Percentiles rank a stretch among this genome's conserved stretches.
phyloP scores from a whole-genome alignment of 2,329 filamentous ascomycete species.

The Ophiostoma ips region DNA sequence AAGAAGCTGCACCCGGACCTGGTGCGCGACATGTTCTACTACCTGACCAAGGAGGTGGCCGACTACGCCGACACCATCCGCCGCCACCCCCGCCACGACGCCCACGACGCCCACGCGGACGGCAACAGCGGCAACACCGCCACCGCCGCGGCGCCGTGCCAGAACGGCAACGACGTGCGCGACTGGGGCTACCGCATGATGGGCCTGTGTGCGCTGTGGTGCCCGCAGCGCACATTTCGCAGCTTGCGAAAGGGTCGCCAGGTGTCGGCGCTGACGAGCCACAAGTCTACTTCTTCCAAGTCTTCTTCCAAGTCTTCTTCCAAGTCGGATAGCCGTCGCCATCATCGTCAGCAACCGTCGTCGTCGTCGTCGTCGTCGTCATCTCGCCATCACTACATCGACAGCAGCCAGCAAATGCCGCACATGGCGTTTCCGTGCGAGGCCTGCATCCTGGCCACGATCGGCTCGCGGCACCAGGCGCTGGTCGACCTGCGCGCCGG shows the following conservation, averaged over 20 bases:
- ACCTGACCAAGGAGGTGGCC: slow-evolving; percentile 22
- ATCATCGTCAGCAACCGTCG: neutral
- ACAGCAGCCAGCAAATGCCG: slow-evolving; percentile 1
- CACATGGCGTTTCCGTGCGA: slow-evolving; percentile 27
- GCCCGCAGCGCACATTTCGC: slow-evolving; percentile 5
- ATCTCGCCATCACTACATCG: neutral
- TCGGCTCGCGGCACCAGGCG: slow-evolving; percentile 29
- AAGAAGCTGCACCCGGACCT: slow-evolving; percentile 14
- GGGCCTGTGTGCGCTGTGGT: slow-evolving; percentile 13
- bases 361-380: neutral
- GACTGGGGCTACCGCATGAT: slow-evolving; percentile 15
- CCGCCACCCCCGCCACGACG: slow-evolving; percentile 5
- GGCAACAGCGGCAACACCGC: neutral
- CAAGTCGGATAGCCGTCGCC: neutral
- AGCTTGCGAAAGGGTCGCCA: slow-evolving; percentile 6
- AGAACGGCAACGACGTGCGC: slow-evolving; percentile 1
- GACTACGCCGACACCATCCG: slow-evolving; percentile 11
- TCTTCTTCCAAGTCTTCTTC: too few relatives aligned
- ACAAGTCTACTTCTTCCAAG: too few relatives aligned
- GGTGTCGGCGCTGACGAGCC: neutral
- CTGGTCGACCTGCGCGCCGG: slow-evolving; percentile 32
- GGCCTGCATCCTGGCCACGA: slow-evolving; percentile 36
- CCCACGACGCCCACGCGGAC: neutral
- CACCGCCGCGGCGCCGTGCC: too few relatives aligned
- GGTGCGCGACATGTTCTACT: slow-evolving; percentile 13